A percentile compares a stretch with the other conserved stretches of the same genome.
These are phyloP conservation scores for Vanderwaltozyma verrucispora DNA, from an alignment of 805 yeast genomes.

Conservation along the genomic window DNA sequence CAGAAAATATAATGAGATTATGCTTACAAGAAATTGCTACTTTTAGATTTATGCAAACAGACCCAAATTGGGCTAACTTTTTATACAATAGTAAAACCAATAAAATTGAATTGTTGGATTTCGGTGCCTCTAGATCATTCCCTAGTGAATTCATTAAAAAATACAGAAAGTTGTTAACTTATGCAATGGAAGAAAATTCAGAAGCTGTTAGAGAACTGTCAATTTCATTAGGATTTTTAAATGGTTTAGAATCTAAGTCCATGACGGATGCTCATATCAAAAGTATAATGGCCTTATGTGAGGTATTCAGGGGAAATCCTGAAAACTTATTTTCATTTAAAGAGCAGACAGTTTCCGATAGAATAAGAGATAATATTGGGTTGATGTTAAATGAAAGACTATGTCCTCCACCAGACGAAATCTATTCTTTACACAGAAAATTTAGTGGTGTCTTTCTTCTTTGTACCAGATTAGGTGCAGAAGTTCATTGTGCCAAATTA, in stretches of 20 bases:
- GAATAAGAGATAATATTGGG: slow-evolving; percentile 80
- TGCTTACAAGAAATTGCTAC: slow-evolving; percentile 77
- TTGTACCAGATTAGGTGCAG: slow-evolving; percentile 77
- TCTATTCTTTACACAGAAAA: slow-evolving; percentile 92
- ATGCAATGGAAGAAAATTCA: slow-evolving; percentile 63
- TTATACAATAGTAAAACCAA: slow-evolving; percentile 62
- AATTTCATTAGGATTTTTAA: slow-evolving; percentile 69
- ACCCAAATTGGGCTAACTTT: slow-evolving; percentile 99
- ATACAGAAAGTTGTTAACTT: slow-evolving; percentile 63
- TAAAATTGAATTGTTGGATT: slow-evolving; percentile 79
- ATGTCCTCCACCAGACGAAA: slow-evolving; percentile 97
- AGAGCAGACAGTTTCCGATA: slow-evolving; percentile 83
- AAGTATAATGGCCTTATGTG: slow-evolving; percentile 83
- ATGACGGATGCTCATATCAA: slow-evolving; percentile 93
- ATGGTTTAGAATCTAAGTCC: slow-evolving; percentile 78
- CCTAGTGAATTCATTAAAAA: slow-evolving; percentile 53
- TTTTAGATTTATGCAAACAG: slow-evolving; percentile 93
- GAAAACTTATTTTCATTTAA: slow-evolving; percentile 52
- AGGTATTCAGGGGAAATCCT: slow-evolving; percentile 60
- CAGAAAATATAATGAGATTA: slow-evolving; percentile 74
- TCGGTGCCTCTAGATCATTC: slow-evolving; percentile 88
- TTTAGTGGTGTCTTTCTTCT: slow-evolving; percentile 87
- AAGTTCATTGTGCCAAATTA: slow-evolving; percentile 68
- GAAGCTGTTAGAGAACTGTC: slow-evolving; percentile 55
- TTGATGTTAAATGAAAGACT: slow-evolving; percentile 85